Evolutionary conservation across 208 protist genomes (phyloP), one percentile per base, ranked within the genome.

Genomic region (Acanthamoeba triangularis): DNA sequence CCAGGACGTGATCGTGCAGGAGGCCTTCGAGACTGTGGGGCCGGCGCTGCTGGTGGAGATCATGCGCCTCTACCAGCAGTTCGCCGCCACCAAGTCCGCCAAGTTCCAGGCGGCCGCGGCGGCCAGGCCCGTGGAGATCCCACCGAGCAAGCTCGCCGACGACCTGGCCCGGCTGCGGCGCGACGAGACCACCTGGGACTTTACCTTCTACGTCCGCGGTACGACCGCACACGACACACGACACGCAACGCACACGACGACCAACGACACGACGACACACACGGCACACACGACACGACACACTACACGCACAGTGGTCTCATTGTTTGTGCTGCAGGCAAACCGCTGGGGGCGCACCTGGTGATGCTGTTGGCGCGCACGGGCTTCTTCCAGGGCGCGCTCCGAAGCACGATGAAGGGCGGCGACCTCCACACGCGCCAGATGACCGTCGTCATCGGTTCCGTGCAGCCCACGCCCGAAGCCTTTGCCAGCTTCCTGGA

Each of bases 51-150:
- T 82, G 10, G 74, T 82, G 74, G 74, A 82, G 74, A 82, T 82
- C 74, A 82, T 82, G 74, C 33, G 74, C 25, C 74, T 82, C 37
- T 49, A 82, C n/a, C 74, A 82, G 41, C 74, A 82, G 41, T 82
- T 49, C 74, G 20, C 41, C 41, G 25, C 74, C 74, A 41, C 16
- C 74, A 82, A 82, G 37, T 82, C 74, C 23, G 10, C 74, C 74
- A 82, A 82, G 23, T 41, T 23, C 54, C 35, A 44, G 61, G 61
- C 61, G 25, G 61, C 61, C 61, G 28, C 61, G 25, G 61, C 61
- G 25, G 28, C 61, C 61, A 33, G 20, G 61, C 61, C 74, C 33
- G 74, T 82, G 33, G 41, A 52, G 18, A 41, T 82, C 41, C 74
- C 74, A 16, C 74, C 74, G 74, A 41, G 23, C 74, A 33, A 41